Percentiles rank a stretch among this genome's conserved stretches.
Conservation (phyloP, 1,139 yeast species). For the Suhomyces bokatorum region DNA sequence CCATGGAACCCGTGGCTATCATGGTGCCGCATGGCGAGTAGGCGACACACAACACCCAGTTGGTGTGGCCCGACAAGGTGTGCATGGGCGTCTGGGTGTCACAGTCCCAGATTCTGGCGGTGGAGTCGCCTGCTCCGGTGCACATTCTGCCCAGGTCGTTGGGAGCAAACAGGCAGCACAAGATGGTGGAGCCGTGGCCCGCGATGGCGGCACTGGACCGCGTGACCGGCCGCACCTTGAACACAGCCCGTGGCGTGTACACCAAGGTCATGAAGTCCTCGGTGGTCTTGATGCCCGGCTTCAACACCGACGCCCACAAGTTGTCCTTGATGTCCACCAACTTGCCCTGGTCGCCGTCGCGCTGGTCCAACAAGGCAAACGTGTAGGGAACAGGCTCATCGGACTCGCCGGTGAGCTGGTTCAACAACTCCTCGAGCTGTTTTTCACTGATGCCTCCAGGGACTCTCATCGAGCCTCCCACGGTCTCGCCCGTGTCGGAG, state of each 20-base stretch:
- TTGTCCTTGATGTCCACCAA: slow-evolving; percentile 74
- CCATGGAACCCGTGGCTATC: slow-evolving; percentile 97
- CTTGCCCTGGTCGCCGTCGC: slow-evolving; percentile 27
- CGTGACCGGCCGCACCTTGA: slow-evolving; percentile 89
- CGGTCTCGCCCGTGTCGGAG: slow-evolving; percentile 86
- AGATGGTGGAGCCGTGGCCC: slow-evolving; percentile 92
- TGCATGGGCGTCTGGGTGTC: slow-evolving; percentile 88
- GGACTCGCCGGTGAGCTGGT: slow-evolving; percentile 61
- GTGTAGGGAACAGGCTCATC: slow-evolving; percentile 93
- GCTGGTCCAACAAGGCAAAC: slow-evolving; percentile 62
- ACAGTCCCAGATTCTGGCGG: slow-evolving; percentile 98
- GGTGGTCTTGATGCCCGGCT: slow-evolving; percentile 84
- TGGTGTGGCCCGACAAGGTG: slow-evolving; percentile 80
- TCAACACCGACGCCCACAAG: slow-evolving; percentile 73
- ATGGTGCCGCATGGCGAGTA: slow-evolving; percentile 92
- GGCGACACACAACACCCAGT: slow-evolving; percentile 93
- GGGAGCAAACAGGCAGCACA: slow-evolving; percentile 94
- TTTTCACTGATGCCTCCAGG: slow-evolving; percentile 87
- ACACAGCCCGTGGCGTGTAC: slow-evolving; percentile 92
- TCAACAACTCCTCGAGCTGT: slow-evolving; percentile 84
- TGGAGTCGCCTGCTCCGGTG: slow-evolving; percentile 95
- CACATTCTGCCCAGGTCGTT: slow-evolving; percentile 83
- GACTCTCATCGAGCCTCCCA: slow-evolving; percentile 85
- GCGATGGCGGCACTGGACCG: slow-evolving; percentile 90
- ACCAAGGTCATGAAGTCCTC: slow-evolving; percentile 91